phyloP scores from a whole-genome alignment of 2,329 filamentous ascomycete genomes.

The Ophiostoma pallidulum region DNA sequence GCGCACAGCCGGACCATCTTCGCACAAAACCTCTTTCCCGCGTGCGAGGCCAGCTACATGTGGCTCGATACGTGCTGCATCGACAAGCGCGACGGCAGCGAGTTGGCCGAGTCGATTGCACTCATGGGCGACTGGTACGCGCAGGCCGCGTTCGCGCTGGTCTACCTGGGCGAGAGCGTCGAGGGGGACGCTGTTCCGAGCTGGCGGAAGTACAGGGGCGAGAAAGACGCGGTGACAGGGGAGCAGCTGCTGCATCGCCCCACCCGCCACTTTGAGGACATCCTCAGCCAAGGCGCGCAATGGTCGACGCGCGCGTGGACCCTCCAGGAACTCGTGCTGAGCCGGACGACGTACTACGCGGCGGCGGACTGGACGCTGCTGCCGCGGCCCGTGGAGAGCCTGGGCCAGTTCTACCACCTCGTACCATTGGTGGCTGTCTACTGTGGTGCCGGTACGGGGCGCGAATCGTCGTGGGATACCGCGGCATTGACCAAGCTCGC shows the following conservation, averaged over 20 bases:
- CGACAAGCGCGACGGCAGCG: constrained; percentile 22
- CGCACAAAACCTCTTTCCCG: constrained; percentile 20
- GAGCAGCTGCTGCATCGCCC: not conserved
- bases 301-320: constrained; percentile 26
- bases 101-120: constrained; percentile 23
- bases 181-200: not conserved
- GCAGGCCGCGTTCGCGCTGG: constrained; percentile 24
- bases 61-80: constrained; percentile 28
- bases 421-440: constrained; percentile 22
- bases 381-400: constrained; percentile 21
- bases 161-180: constrained; percentile 19
- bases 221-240: not conserved
- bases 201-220: not conserved
- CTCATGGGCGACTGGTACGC: constrained; percentile 27
- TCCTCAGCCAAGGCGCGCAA: constrained; percentile 15
- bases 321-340: constrained; percentile 26
- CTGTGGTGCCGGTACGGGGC: constrained; percentile 16
- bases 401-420: constrained; percentile 25
- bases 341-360: constrained; percentile 27
- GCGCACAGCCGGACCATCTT: constrained; percentile 20
- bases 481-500: not conserved
- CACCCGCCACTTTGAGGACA: not conserved
- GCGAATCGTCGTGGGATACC: constrained; percentile 6
- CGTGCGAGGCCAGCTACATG: constrained; percentile 21
- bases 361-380: constrained; percentile 24